Base-by-base conservation (phyloP, 2,329 filamentous ascomycete genomes). In the Cercospora berteroae region DNA sequence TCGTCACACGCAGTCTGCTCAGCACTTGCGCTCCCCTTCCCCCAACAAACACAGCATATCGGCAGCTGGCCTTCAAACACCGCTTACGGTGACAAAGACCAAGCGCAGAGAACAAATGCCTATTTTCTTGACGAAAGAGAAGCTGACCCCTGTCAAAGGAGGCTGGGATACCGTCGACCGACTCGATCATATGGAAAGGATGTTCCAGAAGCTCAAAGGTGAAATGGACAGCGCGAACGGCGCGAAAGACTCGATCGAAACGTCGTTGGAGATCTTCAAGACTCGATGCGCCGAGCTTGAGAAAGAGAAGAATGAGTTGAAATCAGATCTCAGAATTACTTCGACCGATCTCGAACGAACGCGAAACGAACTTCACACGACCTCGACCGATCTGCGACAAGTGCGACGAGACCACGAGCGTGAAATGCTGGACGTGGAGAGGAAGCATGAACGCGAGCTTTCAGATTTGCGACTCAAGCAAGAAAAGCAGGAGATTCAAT, bases 111-210 rank as follows among this genome's bases (percentile, higher is more conserved):
- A 70, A 39, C 25, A 52, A 10, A 94, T 75, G 89, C 86, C 72
- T 90, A 89, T 82, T 82, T 89, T 83, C 92, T 93, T 88, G 90
- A 92, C 85, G 65, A 78, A 78, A 76, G 76, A 77, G 52, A 74
- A 71, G 74, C 76, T 78, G 73, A 81, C 86, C 71, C 84, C 82
- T 80, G 77, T 78, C 77, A 63, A 64, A 64, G 82, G 71, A 74
- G 90, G 86, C 75, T 94, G 90, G 86, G 93, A 97, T 77, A 88
- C 93, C 72, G 89, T 93, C 73, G 87, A 87, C 69, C 88, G 90
- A 71, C 86, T 97, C 72, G 88, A 89, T 70, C 86, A 88, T 67
- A 89, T 97, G 80, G 92, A 96, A 74, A 83, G 84, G 18, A 85
- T 94, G 74, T 93, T 93, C 76, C 85, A 86, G 58, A 83, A 86